Base-by-base conservation (phyloP, 768 basidiomycete genomes). In the Mycena albidolilacea region DNA sequence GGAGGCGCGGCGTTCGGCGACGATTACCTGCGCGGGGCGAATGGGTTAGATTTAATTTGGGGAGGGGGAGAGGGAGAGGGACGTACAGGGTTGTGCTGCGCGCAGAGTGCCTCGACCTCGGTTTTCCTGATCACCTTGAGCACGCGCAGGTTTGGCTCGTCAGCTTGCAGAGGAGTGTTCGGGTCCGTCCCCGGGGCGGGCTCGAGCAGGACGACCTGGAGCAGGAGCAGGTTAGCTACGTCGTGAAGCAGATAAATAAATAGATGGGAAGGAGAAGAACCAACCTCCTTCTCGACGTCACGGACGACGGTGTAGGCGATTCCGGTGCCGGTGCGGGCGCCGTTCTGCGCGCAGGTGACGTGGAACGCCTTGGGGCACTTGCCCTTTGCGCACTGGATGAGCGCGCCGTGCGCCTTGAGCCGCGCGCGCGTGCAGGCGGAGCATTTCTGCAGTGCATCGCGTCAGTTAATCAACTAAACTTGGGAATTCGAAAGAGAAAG, bases 281-380 rank as follows among this genome's bases (percentile, higher is more conserved):
- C 7, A n/a, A 50, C 48, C 75, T 95, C 93, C 82, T 95, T 95
- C 82, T 95, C 92, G 0, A 95, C 89, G 76, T 93, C 92, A 61
- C 87, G 84, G n/a, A 92, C 59, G 43, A 93, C 85, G 1, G 81
- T 82, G 77, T 92, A 95, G 30, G 90, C 84, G 54, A 95, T 87
- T 11, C 88, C 89, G 5, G 83, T 79, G 5, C 83, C 83, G 12
- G 81, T 79, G 3, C 83, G 82, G 10, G 81, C 82, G 1, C 90
- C 90, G 21, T 90, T 87, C 52, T 87, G 84, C 0, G 98, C 97
- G 80, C 98, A 99, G 4, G 92, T 93, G 38, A 98, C 93, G 78
- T 99, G 97, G 83, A 96, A 98, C 0, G 97, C 95, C 79, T 94
- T 95, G 12, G 94, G 87, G 77, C 97, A 98, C 83, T 97, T 97